Evolutionary conservation across 352 stramenopile species (phyloP), one percentile per base, ranked within the genome.

Genomic region (Pythium pyrilobum): DNA sequence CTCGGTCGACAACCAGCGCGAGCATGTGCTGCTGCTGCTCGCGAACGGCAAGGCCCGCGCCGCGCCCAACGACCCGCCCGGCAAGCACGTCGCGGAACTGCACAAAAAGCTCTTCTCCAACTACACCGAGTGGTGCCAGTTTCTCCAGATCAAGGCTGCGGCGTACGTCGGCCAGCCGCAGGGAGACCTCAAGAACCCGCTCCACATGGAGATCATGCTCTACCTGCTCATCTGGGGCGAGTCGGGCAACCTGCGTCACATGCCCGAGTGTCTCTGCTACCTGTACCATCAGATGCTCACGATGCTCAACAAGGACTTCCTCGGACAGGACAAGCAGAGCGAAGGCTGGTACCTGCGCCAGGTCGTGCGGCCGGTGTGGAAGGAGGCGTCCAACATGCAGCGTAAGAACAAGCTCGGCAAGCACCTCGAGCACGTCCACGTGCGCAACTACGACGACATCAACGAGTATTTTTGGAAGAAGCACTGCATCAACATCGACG

Each of bases 61-160:
- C 12, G 64, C 63, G 21, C 45, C 76, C 13, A 67, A 72, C 52
- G 59, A 69, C 32, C 78, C 80, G 36, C 70, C 90, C 25, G 55
- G 52, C 39, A 56, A 81, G 11, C 67, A 72, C 18, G 71, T 92
- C 42, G 43, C 79, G 9, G 71, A 81, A n/a, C n/a, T n/a, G n/a
- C 82, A 92, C 59, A 42, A 56, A 15, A 90, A 89, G 57, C 86
- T 98, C 21, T 93, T 96, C 59, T 81, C 78, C 31, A 97, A 97
- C 69, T 97, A 97, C 66, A 55, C 69, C 33, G 83, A 89, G 56
- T 99, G 97, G 97, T 98, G 96, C 68, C 78, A 87, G 46, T 96
- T 96, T 42, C 77, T 99, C 40, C 80, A 84, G 23, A 86, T 94
- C 0, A 67, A 74, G 5, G 90, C 89, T 40, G 96, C 96, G 11